Base-by-base conservation (phyloP, 208 protist species). In the Acanthamoeba polyphaga region DNA sequence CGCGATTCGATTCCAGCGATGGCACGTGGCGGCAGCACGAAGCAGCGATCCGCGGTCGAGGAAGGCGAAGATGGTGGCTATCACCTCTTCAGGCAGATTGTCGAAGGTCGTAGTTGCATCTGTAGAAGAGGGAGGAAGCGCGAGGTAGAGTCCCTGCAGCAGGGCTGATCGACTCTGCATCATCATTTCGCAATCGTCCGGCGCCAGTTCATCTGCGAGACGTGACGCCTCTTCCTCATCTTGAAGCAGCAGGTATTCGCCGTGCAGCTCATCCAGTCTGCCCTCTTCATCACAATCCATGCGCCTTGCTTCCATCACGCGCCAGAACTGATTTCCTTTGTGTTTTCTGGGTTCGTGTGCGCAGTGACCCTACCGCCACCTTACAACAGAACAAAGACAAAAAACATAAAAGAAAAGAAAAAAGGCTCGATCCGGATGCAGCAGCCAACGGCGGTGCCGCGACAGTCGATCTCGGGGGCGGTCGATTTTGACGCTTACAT, bases 401-500 rank as follows among this genome's bases (percentile, higher is more conserved):
- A 62, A 62, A 62, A 62, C 0, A 60, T 22, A 60, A 60, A 12
- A 60, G 1, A 15, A 60, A 24, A 60, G 29, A 27, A 1, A 29
- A 32, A 22, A 38, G 34, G 2, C 27, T 3, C 70, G 51, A 51
- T 27, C 15, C 22, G 29, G 32, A 78, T 78, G 70, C 70, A 78
- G 38, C 70, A 78, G 38, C 32, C 70, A 8, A 27, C 68, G 29
- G 8, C 68, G 13, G 19, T 17, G 68, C 9, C 24, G n/a, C 34
- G 70, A 78, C 32, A 24, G 43, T 70, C 64, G 29, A 70, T 70
- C 64, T 70, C 70, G 2, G 70, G 70, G 7, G 70, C 32, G 46
- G 70, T 78, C 17, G 70, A 78, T 78, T 78, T 78, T 49, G 70
- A 78, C 12, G 70, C 15, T 32, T 78, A 78, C 70, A 34, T 78